phyloP scores from a whole-genome alignment of 2,329 filamentous ascomycete species.

The Colletotrichum paranaense region DNA sequence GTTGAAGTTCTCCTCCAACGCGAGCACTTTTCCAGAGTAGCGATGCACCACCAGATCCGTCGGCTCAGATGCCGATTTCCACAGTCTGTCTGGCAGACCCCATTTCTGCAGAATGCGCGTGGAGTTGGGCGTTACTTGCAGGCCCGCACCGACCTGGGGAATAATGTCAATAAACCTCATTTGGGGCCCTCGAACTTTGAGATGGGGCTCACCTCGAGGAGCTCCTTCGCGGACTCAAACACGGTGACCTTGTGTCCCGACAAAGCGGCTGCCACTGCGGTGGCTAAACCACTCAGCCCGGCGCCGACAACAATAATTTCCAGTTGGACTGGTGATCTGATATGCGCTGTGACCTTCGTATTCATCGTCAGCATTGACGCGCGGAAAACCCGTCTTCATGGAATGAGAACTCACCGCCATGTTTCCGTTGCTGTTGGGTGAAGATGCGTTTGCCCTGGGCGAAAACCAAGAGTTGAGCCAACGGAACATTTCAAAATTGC shows the following conservation, averaged over 20 bases:
- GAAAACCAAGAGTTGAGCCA: slow-evolving; percentile 16
- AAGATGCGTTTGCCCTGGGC: background rate
- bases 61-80: slow-evolving; percentile 53
- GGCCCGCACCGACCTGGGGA: slow-evolving; percentile 59
- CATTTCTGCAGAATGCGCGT: slow-evolving; percentile 62
- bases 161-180: slow-evolving; percentile 12
- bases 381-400: background rate
- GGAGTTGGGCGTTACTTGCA: slow-evolving; percentile 64
- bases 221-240: slow-evolving; percentile 52
- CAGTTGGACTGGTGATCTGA: slow-evolving; percentile 35
- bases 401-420: slow-evolving; percentile 3
- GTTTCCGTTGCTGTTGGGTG: background rate
- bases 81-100: slow-evolving; percentile 58
- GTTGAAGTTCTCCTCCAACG: slow-evolving; percentile 62
- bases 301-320: slow-evolving; percentile 55
- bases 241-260: slow-evolving; percentile 54
- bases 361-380: background rate
- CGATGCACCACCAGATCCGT: slow-evolving; percentile 61
- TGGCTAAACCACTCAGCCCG: slow-evolving; percentile 54
- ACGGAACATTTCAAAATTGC: background rate
- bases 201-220: slow-evolving; percentile 48
- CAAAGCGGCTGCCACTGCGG: slow-evolving; percentile 49
- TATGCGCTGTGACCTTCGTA: slow-evolving; percentile 3
- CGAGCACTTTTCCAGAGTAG: slow-evolving; percentile 62
- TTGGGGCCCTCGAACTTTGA: background rate